Percentiles rank a stretch among this genome's conserved stretches.
Evolutionary conservation across 2,329 filamentous ascomycete genomes (phyloP).

Genomic region (Sporothrix globosa): DNA sequence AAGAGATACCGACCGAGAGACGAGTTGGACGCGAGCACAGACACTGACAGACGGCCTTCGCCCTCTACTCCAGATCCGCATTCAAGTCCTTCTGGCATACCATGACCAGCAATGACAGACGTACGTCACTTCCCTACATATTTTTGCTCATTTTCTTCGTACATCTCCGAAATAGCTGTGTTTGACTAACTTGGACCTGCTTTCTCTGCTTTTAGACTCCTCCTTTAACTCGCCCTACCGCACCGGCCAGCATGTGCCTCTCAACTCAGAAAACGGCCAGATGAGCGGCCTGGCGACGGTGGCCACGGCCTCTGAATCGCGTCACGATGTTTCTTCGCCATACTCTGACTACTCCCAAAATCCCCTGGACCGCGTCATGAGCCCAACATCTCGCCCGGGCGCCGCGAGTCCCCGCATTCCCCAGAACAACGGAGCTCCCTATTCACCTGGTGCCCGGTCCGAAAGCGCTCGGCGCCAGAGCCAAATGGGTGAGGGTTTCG

Average conservation of each 20-base stretch:
- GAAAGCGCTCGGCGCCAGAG: constrained; percentile 67
- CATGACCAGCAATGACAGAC: constrained; percentile 73
- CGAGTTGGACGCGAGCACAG: neutral
- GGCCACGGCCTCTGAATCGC: constrained; percentile 86
- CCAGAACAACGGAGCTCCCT: constrained; percentile 53
- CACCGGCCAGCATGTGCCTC: constrained; percentile 84
- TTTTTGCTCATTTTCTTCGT: neutral
- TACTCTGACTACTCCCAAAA: constrained; percentile 71
- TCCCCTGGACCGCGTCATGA: constrained; percentile 36
- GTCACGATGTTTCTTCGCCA: constrained; percentile 76
- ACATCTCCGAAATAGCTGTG: neutral
- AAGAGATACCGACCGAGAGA: neutral
- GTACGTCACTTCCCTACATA: constrained; percentile 50
- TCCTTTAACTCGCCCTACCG: constrained; percentile 91
- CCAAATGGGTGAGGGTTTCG: constrained; percentile 67
- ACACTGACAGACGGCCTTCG: constrained; percentile 24
- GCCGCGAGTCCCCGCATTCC: constrained; percentile 26
- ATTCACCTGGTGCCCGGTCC: constrained; percentile 90
- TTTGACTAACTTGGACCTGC: neutral
- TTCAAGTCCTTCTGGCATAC: constrained; percentile 95
- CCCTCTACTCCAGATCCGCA: constrained; percentile 54
- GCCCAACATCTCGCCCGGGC: constrained; percentile 26
- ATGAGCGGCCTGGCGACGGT: constrained; percentile 84
- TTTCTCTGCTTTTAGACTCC: constrained; percentile 65
- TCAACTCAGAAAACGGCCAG: constrained; percentile 69